These are phyloP conservation scores for Colletotrichum melonis DNA, from an alignment of 2,329 filamentous ascomycete species.

Conservation along the genomic window DNA sequence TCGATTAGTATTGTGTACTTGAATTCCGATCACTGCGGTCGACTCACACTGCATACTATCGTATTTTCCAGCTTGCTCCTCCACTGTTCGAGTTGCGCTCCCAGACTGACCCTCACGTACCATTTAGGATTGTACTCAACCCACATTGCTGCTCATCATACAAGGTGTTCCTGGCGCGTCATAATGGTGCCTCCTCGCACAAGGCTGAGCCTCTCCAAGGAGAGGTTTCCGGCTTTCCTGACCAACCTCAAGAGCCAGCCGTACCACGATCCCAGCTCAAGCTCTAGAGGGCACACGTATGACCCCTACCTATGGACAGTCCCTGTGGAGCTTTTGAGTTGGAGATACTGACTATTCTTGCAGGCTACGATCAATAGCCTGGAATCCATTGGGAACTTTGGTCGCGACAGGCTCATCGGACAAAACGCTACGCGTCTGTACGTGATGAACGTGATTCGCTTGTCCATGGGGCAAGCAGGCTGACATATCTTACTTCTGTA, in stretches of 20 bases:
- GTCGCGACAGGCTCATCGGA: slow-evolving; percentile 84
- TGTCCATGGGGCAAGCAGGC: neutral
- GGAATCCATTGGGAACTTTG: slow-evolving; percentile 87
- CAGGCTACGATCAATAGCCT: slow-evolving; percentile 83
- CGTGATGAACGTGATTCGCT: slow-evolving; percentile 42
- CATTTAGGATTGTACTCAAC: neutral
- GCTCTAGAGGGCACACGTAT: slow-evolving; percentile 68
- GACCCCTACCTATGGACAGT: slow-evolving; percentile 40
- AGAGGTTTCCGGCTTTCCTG: slow-evolving; percentile 76
- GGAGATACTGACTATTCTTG: slow-evolving; percentile 40
- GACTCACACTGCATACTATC: neutral
- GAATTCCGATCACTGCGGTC: neutral
- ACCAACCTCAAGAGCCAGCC: slow-evolving; percentile 75
- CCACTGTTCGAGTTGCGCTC: neutral
- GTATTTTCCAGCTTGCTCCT: neutral
- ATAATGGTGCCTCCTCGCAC: slow-evolving; percentile 25
- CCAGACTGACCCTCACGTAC: neutral
- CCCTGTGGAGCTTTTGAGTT: slow-evolving; percentile 20
- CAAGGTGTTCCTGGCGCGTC: neutral
- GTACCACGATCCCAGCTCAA: slow-evolving; percentile 72
- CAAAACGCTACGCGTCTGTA: slow-evolving; percentile 79
- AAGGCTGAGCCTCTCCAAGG: slow-evolving; percentile 72
- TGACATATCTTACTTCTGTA: slow-evolving; percentile 40
- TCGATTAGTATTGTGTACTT: neutral
- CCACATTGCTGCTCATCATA: slow-evolving; percentile 49